These are phyloP conservation scores for Linderina pennispora DNA, from an alignment of 192 early-diverging fungal genomes.

Conservation along the genomic window DNA sequence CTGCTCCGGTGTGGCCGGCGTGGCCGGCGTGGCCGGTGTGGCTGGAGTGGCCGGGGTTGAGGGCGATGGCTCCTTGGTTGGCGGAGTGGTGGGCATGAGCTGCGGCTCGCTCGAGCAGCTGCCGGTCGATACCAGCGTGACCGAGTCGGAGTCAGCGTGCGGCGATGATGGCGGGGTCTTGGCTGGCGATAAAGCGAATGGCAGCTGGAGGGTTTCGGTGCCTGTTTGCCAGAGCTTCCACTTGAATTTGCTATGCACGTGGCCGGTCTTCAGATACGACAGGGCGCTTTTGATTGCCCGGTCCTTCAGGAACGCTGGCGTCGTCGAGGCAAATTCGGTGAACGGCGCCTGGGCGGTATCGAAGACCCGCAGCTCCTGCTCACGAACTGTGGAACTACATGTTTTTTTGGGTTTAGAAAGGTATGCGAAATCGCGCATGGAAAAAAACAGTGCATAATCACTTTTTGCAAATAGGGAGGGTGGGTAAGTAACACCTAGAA, in stretches of 20 bases:
- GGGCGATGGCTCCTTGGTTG: constrained; percentile 2
- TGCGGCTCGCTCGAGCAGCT: no score
- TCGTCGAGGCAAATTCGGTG: constrained; percentile 35
- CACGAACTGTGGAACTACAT: constrained; percentile 26
- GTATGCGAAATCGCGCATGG: no score
- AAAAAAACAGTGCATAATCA: no score
- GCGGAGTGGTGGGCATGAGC: constrained; percentile 4
- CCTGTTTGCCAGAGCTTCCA: constrained; percentile 40
- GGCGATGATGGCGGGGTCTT: no score
- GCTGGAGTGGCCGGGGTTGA: no score
- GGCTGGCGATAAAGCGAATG: constrained; percentile 19
- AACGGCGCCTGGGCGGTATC: constrained; percentile 31
- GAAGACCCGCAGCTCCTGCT: constrained; percentile 34
- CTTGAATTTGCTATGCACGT: constrained; percentile 36
- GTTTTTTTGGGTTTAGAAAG: no score
- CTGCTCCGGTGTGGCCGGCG: no score
- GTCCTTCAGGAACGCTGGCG: constrained; percentile 27
- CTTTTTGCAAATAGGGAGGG: no score
- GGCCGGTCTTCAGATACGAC: constrained; percentile 30
- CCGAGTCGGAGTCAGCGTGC: no score
- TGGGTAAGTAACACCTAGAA: no score
- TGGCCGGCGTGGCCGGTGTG: constrained; percentile 6
- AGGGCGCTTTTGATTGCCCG: constrained; percentile 32
- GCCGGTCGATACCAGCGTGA: no score
- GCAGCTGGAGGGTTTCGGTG: constrained; percentile 26